A percentile compares a stretch with the other conserved stretches of the same genome.
These are phyloP conservation scores for Silene latifolia DNA, from an alignment of 148 eudicot species.

Conservation along the genomic window DNA sequence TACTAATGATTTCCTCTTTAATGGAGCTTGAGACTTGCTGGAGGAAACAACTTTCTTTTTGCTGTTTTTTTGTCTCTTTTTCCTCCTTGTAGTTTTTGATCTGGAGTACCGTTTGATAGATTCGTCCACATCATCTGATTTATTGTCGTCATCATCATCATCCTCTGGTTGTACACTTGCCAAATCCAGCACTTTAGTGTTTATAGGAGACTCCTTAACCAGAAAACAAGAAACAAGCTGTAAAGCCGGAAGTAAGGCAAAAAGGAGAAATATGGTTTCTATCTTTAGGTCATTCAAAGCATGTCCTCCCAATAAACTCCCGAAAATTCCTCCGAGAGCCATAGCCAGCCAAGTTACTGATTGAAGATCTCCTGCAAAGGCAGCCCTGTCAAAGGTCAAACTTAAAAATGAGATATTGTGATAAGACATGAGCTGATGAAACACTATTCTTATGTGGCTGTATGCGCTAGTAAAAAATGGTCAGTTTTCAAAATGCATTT, in stretches of 20 bases:
- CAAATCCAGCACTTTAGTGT: constrained; percentile 29
- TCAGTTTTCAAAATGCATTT: neutral
- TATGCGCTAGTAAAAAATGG: neutral
- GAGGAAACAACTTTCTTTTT: constrained; percentile 26
- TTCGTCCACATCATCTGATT: constrained; percentile 29
- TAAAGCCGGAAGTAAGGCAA: constrained; percentile 67
- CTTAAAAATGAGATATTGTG: constrained; percentile 10
- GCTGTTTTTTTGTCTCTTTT: constrained; percentile 45
- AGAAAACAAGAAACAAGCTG: constrained; percentile 84
- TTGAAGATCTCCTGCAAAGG: constrained; percentile 96
- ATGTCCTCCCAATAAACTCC: constrained; percentile 88
- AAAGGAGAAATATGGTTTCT: constrained; percentile 63
- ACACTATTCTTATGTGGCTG: neutral
- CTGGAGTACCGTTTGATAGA: constrained; percentile 36
- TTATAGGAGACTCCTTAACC: constrained; percentile 52
- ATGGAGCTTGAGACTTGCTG: constrained; percentile 26
- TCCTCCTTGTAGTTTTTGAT: constrained; percentile 46
- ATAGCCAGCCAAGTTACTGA: constrained; percentile 89
- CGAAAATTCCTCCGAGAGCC: constrained; percentile 95
- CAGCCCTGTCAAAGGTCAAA: constrained; percentile 51
- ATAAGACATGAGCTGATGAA: neutral
- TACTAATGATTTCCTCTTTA: constrained; percentile 39
- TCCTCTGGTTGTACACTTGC: constrained; percentile 30
- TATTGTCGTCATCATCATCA: constrained; percentile 28
- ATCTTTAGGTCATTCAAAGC: constrained; percentile 56